Conservation (phyloP, 257 asterid genomes). For the Nyctanthes arbortristis region DNA sequence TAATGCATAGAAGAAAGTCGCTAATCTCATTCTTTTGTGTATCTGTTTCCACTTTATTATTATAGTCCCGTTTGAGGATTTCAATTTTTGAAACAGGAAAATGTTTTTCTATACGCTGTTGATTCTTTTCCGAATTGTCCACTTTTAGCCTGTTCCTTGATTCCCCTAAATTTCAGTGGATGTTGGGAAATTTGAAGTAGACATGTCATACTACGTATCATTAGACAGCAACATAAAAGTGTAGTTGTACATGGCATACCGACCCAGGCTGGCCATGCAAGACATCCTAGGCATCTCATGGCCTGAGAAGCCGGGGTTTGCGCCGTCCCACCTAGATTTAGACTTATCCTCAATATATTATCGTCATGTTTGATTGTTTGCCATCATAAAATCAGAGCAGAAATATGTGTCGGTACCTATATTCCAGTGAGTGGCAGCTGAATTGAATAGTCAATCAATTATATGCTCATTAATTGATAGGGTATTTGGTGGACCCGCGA, state of each 20-base stretch:
- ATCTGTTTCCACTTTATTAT: background rate
- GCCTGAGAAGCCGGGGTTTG: background rate
- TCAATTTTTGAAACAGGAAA: background rate
- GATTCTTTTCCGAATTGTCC: too few relatives aligned
- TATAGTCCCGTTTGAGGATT: too few relatives aligned
- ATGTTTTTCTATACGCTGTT: background rate
- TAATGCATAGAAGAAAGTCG: constrained; percentile 2
- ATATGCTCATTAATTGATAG: background rate
- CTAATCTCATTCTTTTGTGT: constrained; percentile 18
- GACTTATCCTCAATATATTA: background rate
- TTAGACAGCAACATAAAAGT: background rate
- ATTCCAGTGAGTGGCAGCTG: background rate
- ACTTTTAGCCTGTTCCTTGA: background rate
- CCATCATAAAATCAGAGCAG: background rate
- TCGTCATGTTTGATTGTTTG: background rate
- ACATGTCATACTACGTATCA: background rate
- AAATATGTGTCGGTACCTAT: background rate
- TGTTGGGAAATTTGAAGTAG: background rate
- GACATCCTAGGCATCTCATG: background rate
- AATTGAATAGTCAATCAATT: background rate
- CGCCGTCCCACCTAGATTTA: background rate
- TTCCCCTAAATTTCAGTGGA: background rate
- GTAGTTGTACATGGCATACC: background rate
- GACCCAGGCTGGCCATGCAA: background rate
- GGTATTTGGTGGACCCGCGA: background rate